These are phyloP conservation scores for Sextonia rubra DNA, from an alignment of 164 flowering plant species.

Conservation along the genomic window DNA sequence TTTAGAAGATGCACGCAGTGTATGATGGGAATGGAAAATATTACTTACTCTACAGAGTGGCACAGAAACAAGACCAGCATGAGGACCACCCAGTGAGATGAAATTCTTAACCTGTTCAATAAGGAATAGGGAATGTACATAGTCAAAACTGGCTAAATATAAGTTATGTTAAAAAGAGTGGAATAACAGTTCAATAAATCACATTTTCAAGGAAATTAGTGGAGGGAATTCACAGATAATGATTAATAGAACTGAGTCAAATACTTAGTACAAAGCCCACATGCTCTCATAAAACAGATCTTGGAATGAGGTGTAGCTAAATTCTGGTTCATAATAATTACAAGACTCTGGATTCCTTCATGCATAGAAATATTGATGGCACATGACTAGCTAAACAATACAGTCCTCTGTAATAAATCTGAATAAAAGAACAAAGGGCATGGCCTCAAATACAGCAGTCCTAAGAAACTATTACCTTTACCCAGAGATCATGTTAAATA, in stretches of 20 bases:
- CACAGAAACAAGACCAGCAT: slow-evolving; percentile 96
- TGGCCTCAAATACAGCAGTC: no score
- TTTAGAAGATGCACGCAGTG: slow-evolving; percentile 1
- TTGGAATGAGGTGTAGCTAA: not conserved
- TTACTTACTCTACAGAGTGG: slow-evolving; percentile 92
- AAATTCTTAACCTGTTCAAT: slow-evolving; percentile 71
- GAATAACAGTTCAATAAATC: not conserved
- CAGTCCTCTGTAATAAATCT: no score
- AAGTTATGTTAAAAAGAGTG: not conserved
- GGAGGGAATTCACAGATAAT: not conserved
- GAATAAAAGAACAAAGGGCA: no score
- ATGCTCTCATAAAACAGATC: not conserved
- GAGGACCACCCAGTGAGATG: slow-evolving; percentile 87
- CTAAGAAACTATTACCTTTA: no score
- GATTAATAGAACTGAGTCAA: not conserved
- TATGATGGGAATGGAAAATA: slow-evolving; percentile 7
- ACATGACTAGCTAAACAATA: no score
- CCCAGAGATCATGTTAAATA: no score
- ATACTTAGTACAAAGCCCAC: not conserved
- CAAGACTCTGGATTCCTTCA: not conserved
- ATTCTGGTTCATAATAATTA: not conserved
- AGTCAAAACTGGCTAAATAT: not conserved
- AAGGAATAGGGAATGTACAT: slow-evolving; percentile 3
- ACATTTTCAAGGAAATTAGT: not conserved
- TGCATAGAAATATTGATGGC: not conserved